A percentile compares a stretch with the other conserved stretches of the same genome.
phyloP scores from a whole-genome alignment of 2,329 filamentous ascomycete genomes.

The Colletotrichum lindemuthianum region DNA sequence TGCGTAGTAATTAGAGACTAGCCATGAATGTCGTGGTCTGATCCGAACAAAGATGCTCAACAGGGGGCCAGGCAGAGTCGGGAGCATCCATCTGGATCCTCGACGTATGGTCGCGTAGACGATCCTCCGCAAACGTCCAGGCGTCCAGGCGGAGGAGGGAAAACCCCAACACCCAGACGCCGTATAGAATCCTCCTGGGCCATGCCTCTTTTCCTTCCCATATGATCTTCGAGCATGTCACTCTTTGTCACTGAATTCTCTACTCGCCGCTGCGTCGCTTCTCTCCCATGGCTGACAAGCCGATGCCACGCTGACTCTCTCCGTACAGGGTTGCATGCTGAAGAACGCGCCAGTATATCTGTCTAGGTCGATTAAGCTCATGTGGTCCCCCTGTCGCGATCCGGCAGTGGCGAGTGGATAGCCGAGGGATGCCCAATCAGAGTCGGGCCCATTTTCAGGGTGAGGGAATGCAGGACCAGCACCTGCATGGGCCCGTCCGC shows the following conservation, averaged over 20 bases:
- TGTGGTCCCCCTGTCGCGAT: constrained; percentile 12
- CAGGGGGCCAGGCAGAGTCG: constrained; percentile 1
- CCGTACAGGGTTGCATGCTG: neutral
- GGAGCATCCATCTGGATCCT: constrained; percentile 16
- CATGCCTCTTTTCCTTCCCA: too few relatives aligned
- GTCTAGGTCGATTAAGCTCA: constrained; percentile 29
- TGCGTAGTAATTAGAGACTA: constrained; percentile 11
- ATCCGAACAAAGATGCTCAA: constrained; percentile 16
- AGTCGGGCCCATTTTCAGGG: neutral
- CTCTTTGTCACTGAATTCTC: neutral
- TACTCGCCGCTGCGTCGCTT: too few relatives aligned
- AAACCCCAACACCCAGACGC: neutral
- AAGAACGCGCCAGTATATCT: constrained; percentile 3
- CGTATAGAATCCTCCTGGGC: too few relatives aligned
- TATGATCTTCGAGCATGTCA: too few relatives aligned
- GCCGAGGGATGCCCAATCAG: constrained; percentile 6
- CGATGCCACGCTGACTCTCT: too few relatives aligned
- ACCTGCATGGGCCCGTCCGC: constrained; percentile 30
- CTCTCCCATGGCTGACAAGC: too few relatives aligned
- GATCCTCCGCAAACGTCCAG: constrained; percentile 28
- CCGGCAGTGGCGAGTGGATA: constrained; percentile 4
- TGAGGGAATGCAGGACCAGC: constrained; percentile 1
- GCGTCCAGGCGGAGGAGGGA: neutral
- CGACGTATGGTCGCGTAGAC: neutral
- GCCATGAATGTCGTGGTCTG: neutral